Evolutionary conservation across 768 basidiomycete genomes (phyloP).

Genomic region (Mycena haematopus): DNA sequence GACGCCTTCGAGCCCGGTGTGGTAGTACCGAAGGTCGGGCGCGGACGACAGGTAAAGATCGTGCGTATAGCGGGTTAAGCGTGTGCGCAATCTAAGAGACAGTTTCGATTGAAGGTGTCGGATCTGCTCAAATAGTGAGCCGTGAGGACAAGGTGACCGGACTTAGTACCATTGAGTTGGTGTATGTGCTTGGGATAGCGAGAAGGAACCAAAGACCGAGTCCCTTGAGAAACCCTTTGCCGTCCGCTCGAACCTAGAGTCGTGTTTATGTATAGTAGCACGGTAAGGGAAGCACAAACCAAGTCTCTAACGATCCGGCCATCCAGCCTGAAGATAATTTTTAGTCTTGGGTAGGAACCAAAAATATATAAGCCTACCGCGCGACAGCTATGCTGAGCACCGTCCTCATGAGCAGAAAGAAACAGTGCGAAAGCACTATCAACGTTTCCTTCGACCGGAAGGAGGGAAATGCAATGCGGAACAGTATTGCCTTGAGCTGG

Average conservation of each 20-base stretch:
- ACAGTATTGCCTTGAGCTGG: slow-evolving; percentile 76
- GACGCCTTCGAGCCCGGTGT: slow-evolving; percentile 68
- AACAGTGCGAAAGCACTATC: slow-evolving; percentile 78
- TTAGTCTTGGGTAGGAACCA: neutral
- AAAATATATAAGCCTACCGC: neutral
- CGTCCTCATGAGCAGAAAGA: slow-evolving; percentile 86
- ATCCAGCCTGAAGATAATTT: slow-evolving; percentile 58
- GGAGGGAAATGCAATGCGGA: slow-evolving; percentile 73
- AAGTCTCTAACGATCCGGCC: slow-evolving; percentile 89
- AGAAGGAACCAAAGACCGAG: slow-evolving; percentile 88
- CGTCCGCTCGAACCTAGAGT: slow-evolving; percentile 77
- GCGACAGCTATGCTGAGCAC: slow-evolving; percentile 90
- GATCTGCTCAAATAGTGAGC: slow-evolving; percentile 55
- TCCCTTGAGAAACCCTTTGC: slow-evolving; percentile 80
- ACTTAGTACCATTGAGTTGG: slow-evolving; percentile 83
- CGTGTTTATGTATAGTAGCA: neutral
- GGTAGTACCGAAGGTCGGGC: slow-evolving; percentile 76
- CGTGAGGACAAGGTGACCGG: slow-evolving; percentile 17
- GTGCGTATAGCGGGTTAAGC: slow-evolving; percentile 88
- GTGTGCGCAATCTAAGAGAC: slow-evolving; percentile 80
- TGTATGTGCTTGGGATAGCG: slow-evolving; percentile 92
- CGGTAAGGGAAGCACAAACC: slow-evolving; percentile 45
- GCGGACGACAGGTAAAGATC: slow-evolving; percentile 87
- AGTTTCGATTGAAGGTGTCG: slow-evolving; percentile 89
- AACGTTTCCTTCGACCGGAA: slow-evolving; percentile 71